Percentiles rank a stretch among this genome's conserved stretches.
These are phyloP conservation scores for Globisporangium splendens DNA, from an alignment of 352 stramenopile genomes.

Conservation along the genomic window DNA sequence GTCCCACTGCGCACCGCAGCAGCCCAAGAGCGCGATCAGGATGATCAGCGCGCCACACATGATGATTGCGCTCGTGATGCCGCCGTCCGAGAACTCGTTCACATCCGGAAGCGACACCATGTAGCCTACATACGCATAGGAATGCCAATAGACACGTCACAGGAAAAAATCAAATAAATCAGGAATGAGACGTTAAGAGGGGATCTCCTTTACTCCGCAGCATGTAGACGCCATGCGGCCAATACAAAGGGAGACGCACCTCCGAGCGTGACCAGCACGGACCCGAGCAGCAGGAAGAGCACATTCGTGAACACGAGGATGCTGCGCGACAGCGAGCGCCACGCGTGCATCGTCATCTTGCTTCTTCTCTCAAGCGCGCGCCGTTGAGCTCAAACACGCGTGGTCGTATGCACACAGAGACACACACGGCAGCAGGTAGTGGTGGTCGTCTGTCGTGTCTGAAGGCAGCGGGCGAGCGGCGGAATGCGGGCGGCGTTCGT, in stretches of 20 bases:
- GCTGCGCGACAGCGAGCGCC: conserved; percentile 70
- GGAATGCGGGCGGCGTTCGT: too few species aligned
- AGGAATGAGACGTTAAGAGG: background rate
- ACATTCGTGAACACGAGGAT: conserved; percentile 88
- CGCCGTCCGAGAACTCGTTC: conserved; percentile 77
- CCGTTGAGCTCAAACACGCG: too few species aligned
- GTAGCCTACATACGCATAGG: conserved; percentile 41
- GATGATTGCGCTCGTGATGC: conserved; percentile 76
- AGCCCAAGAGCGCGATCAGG: conserved; percentile 70
- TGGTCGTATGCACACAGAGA: background rate
- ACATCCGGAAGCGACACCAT: conserved; percentile 78
- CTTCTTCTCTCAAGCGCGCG: too few species aligned
- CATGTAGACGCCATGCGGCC: background rate
- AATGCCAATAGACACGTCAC: conserved; percentile 2
- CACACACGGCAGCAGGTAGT: too few species aligned
- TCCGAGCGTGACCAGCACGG: conserved; percentile 75
- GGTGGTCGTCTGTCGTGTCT: too few species aligned
- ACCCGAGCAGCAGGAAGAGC: conserved; percentile 80
- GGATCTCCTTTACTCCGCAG: background rate
- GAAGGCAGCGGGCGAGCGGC: too few species aligned
- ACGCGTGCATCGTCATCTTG: conserved; percentile 46
- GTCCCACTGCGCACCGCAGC: conserved; percentile 81
- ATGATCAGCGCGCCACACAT: conserved; percentile 77
- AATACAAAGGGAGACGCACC: conserved; percentile 25
- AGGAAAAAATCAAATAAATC: conserved; percentile 2